Evolutionary conservation across 2,329 filamentous ascomycete species (phyloP).

Genomic region (Epichloe sylvatica): DNA sequence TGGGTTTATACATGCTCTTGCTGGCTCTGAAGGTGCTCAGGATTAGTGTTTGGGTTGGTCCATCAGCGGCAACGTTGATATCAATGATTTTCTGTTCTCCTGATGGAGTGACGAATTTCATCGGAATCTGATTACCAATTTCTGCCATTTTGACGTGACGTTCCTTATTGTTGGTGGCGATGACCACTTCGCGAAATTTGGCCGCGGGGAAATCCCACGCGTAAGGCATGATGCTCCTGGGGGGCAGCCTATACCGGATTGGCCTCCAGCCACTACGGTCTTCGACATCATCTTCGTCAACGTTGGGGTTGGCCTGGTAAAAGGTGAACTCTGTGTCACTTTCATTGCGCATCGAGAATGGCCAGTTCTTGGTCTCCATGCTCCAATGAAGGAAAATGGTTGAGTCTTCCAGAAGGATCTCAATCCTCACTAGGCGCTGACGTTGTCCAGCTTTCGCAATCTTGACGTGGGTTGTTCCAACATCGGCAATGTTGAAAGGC

Average conservation of each 20-base stretch:
- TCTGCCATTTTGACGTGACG: slow-evolving; percentile 89
- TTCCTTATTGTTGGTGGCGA: slow-evolving; percentile 42
- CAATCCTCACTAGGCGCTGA: slow-evolving; percentile 74
- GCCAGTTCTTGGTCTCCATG: slow-evolving; percentile 89
- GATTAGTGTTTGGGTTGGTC: slow-evolving; percentile 87
- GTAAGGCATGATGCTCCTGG: slow-evolving; percentile 97
- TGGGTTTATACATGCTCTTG: slow-evolving; percentile 71
- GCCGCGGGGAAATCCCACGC: slow-evolving; percentile 98
- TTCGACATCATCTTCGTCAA: slow-evolving; percentile 77
- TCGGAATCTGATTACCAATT: slow-evolving; percentile 88
- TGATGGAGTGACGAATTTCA: slow-evolving; percentile 63
- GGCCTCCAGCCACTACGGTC: slow-evolving; percentile 83
- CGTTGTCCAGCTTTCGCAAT: slow-evolving; percentile 80
- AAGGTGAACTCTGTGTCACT: slow-evolving; percentile 95
- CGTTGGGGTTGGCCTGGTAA: slow-evolving; percentile 83
- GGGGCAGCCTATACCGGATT: slow-evolving; percentile 83
- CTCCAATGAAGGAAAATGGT: slow-evolving; percentile 89
- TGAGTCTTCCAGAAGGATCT: slow-evolving; percentile 81
- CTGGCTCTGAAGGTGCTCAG: slow-evolving; percentile 87
- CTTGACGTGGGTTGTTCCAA: slow-evolving; percentile 87
- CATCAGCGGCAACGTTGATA: slow-evolving; percentile 88
- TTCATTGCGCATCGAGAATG: slow-evolving; percentile 96
- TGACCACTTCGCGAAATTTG: slow-evolving; percentile 87
- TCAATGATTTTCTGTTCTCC: slow-evolving; percentile 80
- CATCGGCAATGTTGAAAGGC: slow-evolving; percentile 91